Base-by-base conservation (phyloP, 2,329 filamentous ascomycete genomes). In the Dactylellina cionopaga region DNA sequence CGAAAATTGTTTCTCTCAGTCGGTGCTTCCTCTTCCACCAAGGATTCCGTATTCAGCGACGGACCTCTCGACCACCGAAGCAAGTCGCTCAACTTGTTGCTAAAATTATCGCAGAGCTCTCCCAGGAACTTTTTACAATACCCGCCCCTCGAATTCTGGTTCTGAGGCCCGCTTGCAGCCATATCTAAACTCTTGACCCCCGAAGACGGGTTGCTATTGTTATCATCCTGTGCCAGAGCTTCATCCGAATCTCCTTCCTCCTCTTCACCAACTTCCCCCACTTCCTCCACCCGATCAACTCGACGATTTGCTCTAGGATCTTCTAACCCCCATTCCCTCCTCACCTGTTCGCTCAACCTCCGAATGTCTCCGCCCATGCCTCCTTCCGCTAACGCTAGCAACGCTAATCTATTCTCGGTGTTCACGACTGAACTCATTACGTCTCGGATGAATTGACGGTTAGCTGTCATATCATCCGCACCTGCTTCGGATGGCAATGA, bases 121-220 rank as follows among this genome's bases (percentile, higher is more conserved):
- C 65, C 65, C 3, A 70, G 5, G 24, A 55, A 54, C 25, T 41
- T 60, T 1, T 39, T 29, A 35, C 65, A 70, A 6, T 58, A 31
- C 9, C 52, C 58, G 5, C 55, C 59, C 9, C 29, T 55, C 11
- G 13, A 24, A 5, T 22, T n/a, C 15, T 4, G 11, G 47, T 17
- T 9, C 51, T 19, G 15, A 6, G 15, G 13, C n/a, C 31, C 2
- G 19, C 10, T 33, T n/a, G 35, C n/a, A 5, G 19, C 17, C n/a
- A 5, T 22, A 31, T 19, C 41, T 1, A 41, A 39, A 15, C 15
- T 9, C n/a, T 27, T 19, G 31, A 4, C 17, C 7, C n/a, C 22
- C 17, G 19, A 6, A 37, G 29, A 13, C 13, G 7, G 4, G 3
- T 17, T 11, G 41, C 11, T 5, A 22, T 11, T 37, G 4, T 13